These are phyloP conservation scores for Silene uniflora DNA, from an alignment of 148 eudicot species.

Conservation along the genomic window DNA sequence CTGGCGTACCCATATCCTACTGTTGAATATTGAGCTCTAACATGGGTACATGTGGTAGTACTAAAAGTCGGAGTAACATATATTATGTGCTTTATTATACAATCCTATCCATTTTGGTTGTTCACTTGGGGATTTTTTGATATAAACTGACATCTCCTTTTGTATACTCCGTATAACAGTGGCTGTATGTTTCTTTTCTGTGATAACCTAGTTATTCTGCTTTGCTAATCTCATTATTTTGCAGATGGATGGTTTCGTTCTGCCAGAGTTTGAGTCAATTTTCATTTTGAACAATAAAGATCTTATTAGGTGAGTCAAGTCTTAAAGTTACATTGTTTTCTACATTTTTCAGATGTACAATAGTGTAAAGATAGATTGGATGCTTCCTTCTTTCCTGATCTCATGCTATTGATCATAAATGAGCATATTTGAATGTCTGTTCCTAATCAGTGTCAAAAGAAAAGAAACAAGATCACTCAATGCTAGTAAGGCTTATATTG, in stretches of 20 bases:
- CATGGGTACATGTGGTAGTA: too few species aligned
- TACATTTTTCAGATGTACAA: constrained; percentile 4
- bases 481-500: constrained; percentile 25
- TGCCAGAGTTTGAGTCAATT: constrained; percentile 79
- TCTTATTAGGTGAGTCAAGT: constrained; percentile 51
- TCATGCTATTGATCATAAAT: not conserved
- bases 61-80: too few species aligned
- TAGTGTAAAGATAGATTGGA: not conserved
- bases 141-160: not conserved
- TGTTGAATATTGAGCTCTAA: too few species aligned
- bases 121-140: not conserved
- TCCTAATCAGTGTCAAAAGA: constrained; percentile 52
- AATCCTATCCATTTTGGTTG: not conserved
- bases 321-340: not conserved
- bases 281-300: constrained; percentile 73
- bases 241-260: constrained; percentile 89
- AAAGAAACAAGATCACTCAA: constrained; percentile 33
- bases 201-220: not conserved
- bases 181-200: not conserved
- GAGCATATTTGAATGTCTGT: constrained; percentile 1
- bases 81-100: not conserved
- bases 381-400: not conserved
- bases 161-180: not conserved
- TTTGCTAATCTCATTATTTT: constrained; percentile 22
- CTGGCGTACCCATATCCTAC: too few species aligned